Evolutionary conservation across 129 eudicot genomes (phyloP), one percentile per base, ranked within the genome.

Genomic region (Helichrysum umbraculigerum): DNA sequence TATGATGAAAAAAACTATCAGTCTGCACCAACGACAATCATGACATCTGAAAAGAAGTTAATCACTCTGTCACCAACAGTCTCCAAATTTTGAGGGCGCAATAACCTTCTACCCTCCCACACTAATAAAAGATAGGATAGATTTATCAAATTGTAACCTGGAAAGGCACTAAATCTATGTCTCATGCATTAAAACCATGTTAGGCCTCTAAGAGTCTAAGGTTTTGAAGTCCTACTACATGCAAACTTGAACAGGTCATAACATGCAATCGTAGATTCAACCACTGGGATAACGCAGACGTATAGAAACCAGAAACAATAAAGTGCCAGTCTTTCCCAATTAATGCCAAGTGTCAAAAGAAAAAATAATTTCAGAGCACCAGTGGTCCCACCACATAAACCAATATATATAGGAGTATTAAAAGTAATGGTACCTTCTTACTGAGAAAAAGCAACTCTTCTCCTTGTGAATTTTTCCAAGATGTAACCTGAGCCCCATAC

Each of bases 371-470:
- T 42, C 51, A 42, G 51, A 42, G 51, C 12, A 42, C 51, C 51
- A 42, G 51, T 42, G 12, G 12, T 42, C 51, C 51, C 51, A 42
- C 12, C 12, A 42, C 51, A 9, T 42, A 7, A 7, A 42, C 11
- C 12, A 42, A 14, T 42, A 67, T 39, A 35, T 11, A 21, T 68
- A 28, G 57, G 33, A 68, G 34, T 41, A 68, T 68, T 34, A 68
- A 67, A 34, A 37, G 51, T 57, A 61, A 19, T 68, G 34, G 64
- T 81, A 92, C 98, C 96, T 92, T 88, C 41, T 83, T 89, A 70
- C 96, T 92, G 77, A 92, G 78, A 71, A 92, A 92, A 72, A 92
- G 96, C 77, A 92, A 76, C 79, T 92, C 96, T 74, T 92, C 91
- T 58, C 79, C 73, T 10, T 88, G 92, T 25, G 28, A 25, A 81